These are phyloP conservation scores for Coniochaeta hoffmannii DNA, from an alignment of 2,329 filamentous ascomycete species.

Conservation along the genomic window DNA sequence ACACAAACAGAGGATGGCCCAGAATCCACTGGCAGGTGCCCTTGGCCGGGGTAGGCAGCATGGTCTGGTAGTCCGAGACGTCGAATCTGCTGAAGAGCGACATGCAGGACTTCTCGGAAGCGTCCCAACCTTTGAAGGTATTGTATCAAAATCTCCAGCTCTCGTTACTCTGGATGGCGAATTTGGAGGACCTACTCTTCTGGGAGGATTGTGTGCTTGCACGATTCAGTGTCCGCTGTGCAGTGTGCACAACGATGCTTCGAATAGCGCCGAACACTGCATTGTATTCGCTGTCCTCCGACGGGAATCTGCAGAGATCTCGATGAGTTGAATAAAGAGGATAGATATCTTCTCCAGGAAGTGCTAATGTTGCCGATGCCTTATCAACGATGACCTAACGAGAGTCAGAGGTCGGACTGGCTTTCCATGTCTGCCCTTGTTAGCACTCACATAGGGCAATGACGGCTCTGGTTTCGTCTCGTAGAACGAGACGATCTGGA, in stretches of 20 bases:
- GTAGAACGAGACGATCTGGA: slow-evolving; percentile 15
- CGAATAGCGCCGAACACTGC: not conserved
- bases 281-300: not conserved
- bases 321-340: not conserved
- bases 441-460: not conserved
- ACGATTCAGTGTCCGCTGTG: no score
- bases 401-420: no score
- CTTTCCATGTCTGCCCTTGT: no score
- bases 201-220: no score
- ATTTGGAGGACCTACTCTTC: no score
- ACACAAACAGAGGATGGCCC: slow-evolving; percentile 17
- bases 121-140: no score
- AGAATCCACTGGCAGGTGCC: slow-evolving; percentile 30
- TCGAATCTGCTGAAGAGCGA: slow-evolving; percentile 22
- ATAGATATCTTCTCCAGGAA: slow-evolving; percentile 13
- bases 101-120: slow-evolving; percentile 25
- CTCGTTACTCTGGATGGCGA: no score
- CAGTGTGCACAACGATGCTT: not conserved
- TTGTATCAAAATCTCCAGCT: no score
- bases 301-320: not conserved
- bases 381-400: slow-evolving; percentile 18
- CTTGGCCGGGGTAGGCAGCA: slow-evolving; percentile 20
- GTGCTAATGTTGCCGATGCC: slow-evolving; percentile 15
- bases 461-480: not conserved
- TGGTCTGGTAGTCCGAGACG: slow-evolving; percentile 20